Evolutionary conservation across 345 rosid genomes (phyloP).

Genomic region (Raphanus raphanistrum): DNA sequence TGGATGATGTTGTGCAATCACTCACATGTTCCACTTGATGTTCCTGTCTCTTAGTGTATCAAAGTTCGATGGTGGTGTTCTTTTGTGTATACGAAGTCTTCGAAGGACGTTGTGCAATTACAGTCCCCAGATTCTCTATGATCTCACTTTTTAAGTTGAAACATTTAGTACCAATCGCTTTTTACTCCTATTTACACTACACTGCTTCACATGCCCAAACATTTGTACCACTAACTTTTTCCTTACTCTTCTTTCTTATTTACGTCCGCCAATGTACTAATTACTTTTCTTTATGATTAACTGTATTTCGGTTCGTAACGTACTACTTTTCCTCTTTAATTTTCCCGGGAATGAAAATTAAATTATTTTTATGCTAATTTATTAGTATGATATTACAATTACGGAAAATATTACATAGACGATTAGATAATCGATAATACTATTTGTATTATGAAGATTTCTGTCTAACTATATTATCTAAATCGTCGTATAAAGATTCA

Average conservation of each 20-base stretch:
- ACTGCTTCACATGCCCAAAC: slow-evolving; percentile 29
- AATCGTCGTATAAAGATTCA: no score
- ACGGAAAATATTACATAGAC: no score
- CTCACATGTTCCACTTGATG: background rate
- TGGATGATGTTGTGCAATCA: background rate
- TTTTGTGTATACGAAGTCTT: slow-evolving; percentile 27
- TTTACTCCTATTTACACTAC: slow-evolving; percentile 28
- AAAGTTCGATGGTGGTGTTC: slow-evolving; percentile 27
- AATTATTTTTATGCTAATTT: background rate
- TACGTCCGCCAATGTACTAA: background rate
- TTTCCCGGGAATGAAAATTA: background rate
- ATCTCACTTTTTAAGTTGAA: slow-evolving; percentile 32
- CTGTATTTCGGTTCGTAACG: slow-evolving; percentile 13
- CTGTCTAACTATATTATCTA: no score
- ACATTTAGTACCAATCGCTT: background rate
- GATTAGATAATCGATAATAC: no score
- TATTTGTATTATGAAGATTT: no score
- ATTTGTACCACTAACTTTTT: background rate
- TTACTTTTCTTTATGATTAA: background rate
- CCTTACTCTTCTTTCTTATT: slow-evolving; percentile 4
- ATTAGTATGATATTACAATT: no score
- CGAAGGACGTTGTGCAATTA: slow-evolving; percentile 26
- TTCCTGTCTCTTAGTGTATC: slow-evolving; percentile 11
- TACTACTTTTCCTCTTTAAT: slow-evolving; percentile 9
- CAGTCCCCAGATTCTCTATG: slow-evolving; percentile 38